Evolutionary conservation across 1,284 basidiomycete genomes (phyloP).

Genomic region (Marasmius sp.): DNA sequence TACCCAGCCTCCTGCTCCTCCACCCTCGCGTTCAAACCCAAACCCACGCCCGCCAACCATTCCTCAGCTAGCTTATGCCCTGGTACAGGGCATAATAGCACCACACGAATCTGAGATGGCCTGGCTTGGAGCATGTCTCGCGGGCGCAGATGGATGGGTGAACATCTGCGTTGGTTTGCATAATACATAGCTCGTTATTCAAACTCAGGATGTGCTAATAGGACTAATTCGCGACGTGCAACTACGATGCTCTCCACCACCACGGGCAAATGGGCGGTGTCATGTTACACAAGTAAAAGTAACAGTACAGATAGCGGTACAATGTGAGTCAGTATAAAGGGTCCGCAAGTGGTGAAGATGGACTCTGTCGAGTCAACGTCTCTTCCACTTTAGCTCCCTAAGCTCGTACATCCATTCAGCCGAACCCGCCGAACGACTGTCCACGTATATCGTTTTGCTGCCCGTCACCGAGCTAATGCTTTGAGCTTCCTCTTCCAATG

Average conservation of each 20-base stretch:
- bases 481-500: no score
- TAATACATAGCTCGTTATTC: background rate
- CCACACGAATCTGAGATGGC: slow-evolving; percentile 89
- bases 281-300: no score
- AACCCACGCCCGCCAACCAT: slow-evolving; percentile 31
- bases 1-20: slow-evolving; percentile 37
- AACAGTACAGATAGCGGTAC: no score
- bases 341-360: background rate
- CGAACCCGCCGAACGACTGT: background rate
- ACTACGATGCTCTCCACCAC: no score
- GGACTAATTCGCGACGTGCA: no score
- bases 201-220: no score
- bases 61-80: slow-evolving; percentile 60
- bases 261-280: no score
- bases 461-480: no score
- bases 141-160: slow-evolving; percentile 94
- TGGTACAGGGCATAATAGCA: slow-evolving; percentile 86
- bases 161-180: slow-evolving; percentile 76
- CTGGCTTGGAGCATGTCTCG: slow-evolving; percentile 89
- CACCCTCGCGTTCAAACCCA: slow-evolving; percentile 37
- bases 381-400: slow-evolving; percentile 1
- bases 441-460: background rate
- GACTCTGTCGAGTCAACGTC: background rate
- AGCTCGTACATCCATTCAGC: slow-evolving; percentile 3
- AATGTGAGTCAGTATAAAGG: no score